Base-by-base conservation (phyloP, 768 basidiomycete genomes). In the Suillus hirtellus region DNA sequence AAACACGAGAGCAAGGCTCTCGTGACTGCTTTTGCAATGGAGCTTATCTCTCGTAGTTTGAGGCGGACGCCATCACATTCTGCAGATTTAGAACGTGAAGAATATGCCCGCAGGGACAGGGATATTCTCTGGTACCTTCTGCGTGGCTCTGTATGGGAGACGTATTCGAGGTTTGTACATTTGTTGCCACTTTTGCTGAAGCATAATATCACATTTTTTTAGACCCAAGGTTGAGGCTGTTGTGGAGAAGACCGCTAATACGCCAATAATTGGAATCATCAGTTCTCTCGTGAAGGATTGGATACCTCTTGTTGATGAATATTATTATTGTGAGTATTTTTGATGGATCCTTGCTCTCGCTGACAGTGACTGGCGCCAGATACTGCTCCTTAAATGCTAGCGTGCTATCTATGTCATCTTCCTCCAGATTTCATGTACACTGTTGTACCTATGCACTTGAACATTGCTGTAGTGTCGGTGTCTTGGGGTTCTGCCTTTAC, bases 221-320 rank as follows among this genome's bases (percentile, higher is more conserved):
- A 93, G 93, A 66, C 90, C 91, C 31, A 93, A 92, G 75, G 69
- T 95, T 60, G 86, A 89, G 71, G 80, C 80, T 1, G 77, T 93
- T 65, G 86, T 85, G 38, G 76, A 84, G 65, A 78, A 73, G 49
- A 81, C 85, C 21, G 79, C 85, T 3, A 78, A 78, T 62, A 81
- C 80, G 52, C 92, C 92, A 17, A 59, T 93, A 34, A 70, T 95
- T 34, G 85, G 87, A n/a, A 72, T 93, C 55, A 74, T 92, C 46
- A 81, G 90, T 66, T 84, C 87, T 31, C 77, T 95, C 63, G 72
- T 92, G 63, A 88, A 86, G 66, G 92, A 93, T 70, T 95, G 93
- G 93, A 86, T 95, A 66, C 93, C 92, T 21, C 77, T 95, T 72
- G 91, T 95, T 64, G 87, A 95, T 72, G 90, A 92, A 71, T 95